Percentiles rank a stretch among this genome's conserved stretches.
These are phyloP conservation scores for Cladosporium sp. DNA, from an alignment of 2,329 filamentous ascomycete species.

Conservation along the genomic window DNA sequence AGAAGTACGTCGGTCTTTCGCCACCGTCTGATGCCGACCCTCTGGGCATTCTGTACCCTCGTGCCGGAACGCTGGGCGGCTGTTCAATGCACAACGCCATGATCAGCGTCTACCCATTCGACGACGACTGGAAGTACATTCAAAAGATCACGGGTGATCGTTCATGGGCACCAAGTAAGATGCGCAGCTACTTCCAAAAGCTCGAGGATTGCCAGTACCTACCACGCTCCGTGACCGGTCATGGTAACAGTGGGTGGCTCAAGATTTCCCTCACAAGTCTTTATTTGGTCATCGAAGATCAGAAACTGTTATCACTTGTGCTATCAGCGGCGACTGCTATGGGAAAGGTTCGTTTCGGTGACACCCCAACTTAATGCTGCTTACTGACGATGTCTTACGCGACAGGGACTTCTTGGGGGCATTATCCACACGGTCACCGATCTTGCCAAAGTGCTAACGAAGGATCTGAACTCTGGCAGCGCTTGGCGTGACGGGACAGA, in stretches of 20 bases:
- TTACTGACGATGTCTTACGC: neutral
- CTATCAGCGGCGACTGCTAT: slow-evolving; percentile 53
- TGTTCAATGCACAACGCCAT: slow-evolving; percentile 64
- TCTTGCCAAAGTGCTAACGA: slow-evolving; percentile 48
- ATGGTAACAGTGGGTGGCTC: slow-evolving; percentile 53
- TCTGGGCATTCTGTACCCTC: slow-evolving; percentile 60
- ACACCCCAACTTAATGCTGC: slow-evolving; percentile 2
- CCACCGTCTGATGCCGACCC: slow-evolving; percentile 55
- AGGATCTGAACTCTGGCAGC: slow-evolving; percentile 42
- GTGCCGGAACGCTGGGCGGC: slow-evolving; percentile 58
- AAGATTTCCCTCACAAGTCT: slow-evolving; percentile 40
- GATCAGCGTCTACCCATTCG: slow-evolving; percentile 59
- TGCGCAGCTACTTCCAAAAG: slow-evolving; percentile 57
- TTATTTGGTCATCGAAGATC: slow-evolving; percentile 38
- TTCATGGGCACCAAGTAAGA: slow-evolving; percentile 59
- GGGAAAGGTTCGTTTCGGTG: slow-evolving; percentile 21
- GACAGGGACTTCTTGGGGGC: slow-evolving; percentile 31
- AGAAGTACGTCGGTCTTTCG: slow-evolving; percentile 54
- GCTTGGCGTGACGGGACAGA: slow-evolving; percentile 17
- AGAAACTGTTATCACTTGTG: slow-evolving; percentile 40
- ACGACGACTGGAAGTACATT: slow-evolving; percentile 61
- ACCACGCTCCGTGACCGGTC: slow-evolving; percentile 41
- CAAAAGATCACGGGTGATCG: slow-evolving; percentile 59
- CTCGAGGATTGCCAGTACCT: slow-evolving; percentile 44
- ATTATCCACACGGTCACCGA: slow-evolving; percentile 45